Conservation (phyloP, 257 asterid species). For the Gardenia jasminoides region DNA sequence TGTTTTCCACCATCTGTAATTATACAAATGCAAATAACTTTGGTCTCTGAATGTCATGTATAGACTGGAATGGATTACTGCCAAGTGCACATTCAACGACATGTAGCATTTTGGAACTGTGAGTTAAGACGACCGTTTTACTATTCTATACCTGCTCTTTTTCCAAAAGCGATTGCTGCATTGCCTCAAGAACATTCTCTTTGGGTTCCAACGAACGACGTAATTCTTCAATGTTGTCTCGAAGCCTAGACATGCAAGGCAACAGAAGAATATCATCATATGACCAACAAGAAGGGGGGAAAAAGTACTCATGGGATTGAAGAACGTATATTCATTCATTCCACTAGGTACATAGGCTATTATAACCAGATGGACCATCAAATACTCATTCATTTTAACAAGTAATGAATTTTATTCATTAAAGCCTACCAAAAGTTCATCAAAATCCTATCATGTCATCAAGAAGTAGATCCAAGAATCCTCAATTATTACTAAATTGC, state of each 20-base stretch:
- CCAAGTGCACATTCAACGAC: neutral
- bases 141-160: constrained; percentile 68
- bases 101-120: neutral
- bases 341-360: neutral
- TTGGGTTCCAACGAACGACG: constrained; percentile 77
- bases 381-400: neutral
- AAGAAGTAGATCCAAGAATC: neutral
- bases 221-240: constrained; percentile 85
- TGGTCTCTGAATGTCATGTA: neutral
- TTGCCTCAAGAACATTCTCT: constrained; percentile 78
- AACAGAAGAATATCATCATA: constrained; percentile 24
- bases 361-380: neutral
- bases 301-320: neutral
- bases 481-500: neutral
- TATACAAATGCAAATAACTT: neutral
- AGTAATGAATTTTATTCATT: neutral
- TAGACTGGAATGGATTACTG: neutral
- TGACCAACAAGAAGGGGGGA: constrained; percentile 5
- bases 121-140: neutral
- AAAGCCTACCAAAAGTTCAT: constrained; percentile 1
- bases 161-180: constrained; percentile 76
- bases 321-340: neutral
- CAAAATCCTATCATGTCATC: neutral
- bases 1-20: constrained; percentile 72
- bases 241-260: constrained; percentile 47